A percentile compares a stretch with the other conserved stretches of the same genome.
Conservation (phyloP, 139 green algal species). For the Astrephomene gubernaculifera region DNA sequence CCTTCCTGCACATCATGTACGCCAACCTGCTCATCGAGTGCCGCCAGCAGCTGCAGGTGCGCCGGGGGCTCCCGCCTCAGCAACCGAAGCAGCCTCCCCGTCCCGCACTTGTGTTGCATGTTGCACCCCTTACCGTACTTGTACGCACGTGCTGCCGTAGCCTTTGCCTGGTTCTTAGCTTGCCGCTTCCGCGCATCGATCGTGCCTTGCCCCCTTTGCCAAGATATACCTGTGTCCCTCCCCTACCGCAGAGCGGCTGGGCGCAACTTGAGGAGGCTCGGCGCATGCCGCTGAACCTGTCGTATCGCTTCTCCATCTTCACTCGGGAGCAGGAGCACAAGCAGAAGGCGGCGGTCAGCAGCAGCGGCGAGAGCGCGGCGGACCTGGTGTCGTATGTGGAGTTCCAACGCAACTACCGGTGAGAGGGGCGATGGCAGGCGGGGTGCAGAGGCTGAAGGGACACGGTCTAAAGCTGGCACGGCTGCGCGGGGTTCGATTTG, state of each 20-base stretch:
- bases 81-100: too few species aligned
- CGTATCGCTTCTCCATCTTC: constrained; percentile 66
- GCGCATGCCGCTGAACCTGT: constrained; percentile 53
- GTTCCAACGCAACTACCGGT: constrained; percentile 66
- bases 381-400: constrained; percentile 72
- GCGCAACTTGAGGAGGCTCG: constrained; percentile 57
- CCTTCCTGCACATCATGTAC: constrained; percentile 60
- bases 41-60: constrained; percentile 39
- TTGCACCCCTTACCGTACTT: too few species aligned
- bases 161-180: too few species aligned
- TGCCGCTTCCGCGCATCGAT: too few species aligned
- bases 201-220: too few species aligned
- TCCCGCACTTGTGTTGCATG: not conserved
- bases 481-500: too few species aligned
- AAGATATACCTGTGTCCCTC: too few species aligned
- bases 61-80: not conserved
- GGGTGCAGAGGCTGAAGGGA: too few species aligned
- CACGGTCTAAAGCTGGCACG: too few species aligned
- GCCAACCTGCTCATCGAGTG: constrained; percentile 60
- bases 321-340: constrained; percentile 63
- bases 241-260: constrained; percentile 36
- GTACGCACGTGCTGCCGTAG: too few species aligned
- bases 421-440: not conserved
- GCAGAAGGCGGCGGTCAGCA: constrained; percentile 47
- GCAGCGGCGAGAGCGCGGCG: constrained; percentile 43